phyloP scores from a whole-genome alignment of 1,284 basidiomycete species.

The Ceratobasidium sp. region DNA sequence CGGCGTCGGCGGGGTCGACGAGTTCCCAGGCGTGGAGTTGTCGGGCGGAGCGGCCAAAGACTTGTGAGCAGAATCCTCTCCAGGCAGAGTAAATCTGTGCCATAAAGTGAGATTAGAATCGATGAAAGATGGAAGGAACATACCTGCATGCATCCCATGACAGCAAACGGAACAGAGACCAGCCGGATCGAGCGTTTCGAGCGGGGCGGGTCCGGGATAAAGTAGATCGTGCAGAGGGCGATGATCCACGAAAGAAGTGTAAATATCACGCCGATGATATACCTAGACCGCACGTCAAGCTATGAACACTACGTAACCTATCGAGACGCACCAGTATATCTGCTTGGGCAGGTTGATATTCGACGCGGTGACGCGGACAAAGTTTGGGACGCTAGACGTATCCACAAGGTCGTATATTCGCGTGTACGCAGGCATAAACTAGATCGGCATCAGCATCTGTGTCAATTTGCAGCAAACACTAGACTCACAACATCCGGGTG shows the following conservation, averaged over 20 bases:
- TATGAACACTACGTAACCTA: slow-evolving; percentile 47
- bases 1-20: slow-evolving; percentile 47
- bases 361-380: slow-evolving; percentile 54
- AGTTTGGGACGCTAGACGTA: slow-evolving; percentile 55
- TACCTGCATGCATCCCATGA: slow-evolving; percentile 56
- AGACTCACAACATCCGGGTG: slow-evolving; percentile 60
- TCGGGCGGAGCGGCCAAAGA: slow-evolving; percentile 57
- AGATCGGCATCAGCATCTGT: neutral
- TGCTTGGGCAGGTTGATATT: slow-evolving; percentile 61
- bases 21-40: slow-evolving; percentile 59
- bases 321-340: slow-evolving; percentile 56
- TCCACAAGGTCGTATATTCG: slow-evolving; percentile 56
- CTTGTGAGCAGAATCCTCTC: slow-evolving; percentile 59
- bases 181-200: slow-evolving; percentile 57
- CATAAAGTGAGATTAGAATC: no score
- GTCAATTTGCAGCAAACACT: slow-evolving; percentile 9
- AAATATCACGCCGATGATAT: slow-evolving; percentile 34
- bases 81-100: slow-evolving; percentile 56
- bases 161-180: slow-evolving; percentile 55
- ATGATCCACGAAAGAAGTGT: slow-evolving; percentile 54
- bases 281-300: slow-evolving; percentile 3
- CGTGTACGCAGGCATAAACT: slow-evolving; percentile 59
- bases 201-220: slow-evolving; percentile 53
- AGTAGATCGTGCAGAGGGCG: slow-evolving; percentile 53
- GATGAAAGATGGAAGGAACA: neutral